Evolutionary conservation across 495 filamentous ascomycete genomes (phyloP), one percentile per base, ranked within the genome.

Genomic region (Schizothecium vesticola): DNA sequence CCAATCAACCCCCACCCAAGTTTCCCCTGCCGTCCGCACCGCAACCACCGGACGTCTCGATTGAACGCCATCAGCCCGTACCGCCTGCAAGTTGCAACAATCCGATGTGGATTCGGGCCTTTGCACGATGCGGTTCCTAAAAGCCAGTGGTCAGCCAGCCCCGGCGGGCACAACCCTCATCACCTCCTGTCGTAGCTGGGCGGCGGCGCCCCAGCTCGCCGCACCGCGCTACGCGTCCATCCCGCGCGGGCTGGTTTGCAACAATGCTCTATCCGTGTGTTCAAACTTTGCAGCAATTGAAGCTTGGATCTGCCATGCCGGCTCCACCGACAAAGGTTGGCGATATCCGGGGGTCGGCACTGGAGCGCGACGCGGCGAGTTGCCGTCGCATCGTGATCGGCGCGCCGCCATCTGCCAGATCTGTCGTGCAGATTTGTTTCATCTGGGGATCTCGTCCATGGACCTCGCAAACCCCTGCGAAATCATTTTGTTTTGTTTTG

Each of bases 381-480:
- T 67, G 63, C 59, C 58, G 72, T 75, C 72, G 73, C 75, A 75
- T 77, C 73, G 62, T 74, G 75, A 77, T 77, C 75, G 75, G 73
- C 75, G 58, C 70, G 72, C 75, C 67, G 67, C 72, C 72, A 73
- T 77, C 75, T 77, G 75, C 74, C 75, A 75, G 75, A 77, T 77
- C 75, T 77, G 75, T 75, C 72, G 67, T 77, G 73, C 75, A 77
- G 70, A 69, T 69, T 61, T 58, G 59, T 72, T 70, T 59, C 16
- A 61, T 25, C 66, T 25, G 59, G 33, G 64, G 59, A 61, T 22
- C 28, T 56, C 64, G 43, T 67, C 64, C 19, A 61, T 31, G 59
- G 13, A 36, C 57, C 56, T 66, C 36, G 9, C 26, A 12, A 13
- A 25, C 28, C 64, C 31, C 33, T 61, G 51, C 33, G 11, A 67